phyloP scores from a whole-genome alignment of 345 rosid genomes.

The Aegle marmelos region DNA sequence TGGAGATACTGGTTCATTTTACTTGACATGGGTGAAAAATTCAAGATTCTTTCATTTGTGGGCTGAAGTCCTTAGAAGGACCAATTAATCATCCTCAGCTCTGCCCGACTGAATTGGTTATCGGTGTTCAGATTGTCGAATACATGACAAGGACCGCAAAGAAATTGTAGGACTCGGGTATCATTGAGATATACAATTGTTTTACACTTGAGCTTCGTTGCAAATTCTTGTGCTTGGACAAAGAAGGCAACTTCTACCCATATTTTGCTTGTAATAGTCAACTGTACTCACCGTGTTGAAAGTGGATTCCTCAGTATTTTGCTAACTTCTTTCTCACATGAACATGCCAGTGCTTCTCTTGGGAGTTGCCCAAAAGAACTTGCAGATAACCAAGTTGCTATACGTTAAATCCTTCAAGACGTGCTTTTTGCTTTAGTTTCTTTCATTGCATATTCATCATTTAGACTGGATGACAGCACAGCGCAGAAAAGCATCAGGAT shows the following conservation, averaged over 20 bases:
- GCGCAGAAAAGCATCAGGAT: background rate
- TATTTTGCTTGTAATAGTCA: conserved; percentile 19
- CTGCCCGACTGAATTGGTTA: conserved; percentile 14
- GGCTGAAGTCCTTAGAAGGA: conserved; percentile 15
- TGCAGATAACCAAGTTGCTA: conserved; percentile 3
- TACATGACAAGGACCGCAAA: conserved; percentile 16
- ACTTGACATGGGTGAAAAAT: conserved; percentile 6
- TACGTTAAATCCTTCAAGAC: background rate
- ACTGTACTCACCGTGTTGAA: conserved; percentile 10
- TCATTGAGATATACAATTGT: background rate
- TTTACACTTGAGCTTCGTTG: conserved; percentile 7
- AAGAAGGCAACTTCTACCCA: conserved; percentile 10
- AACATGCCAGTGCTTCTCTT: background rate
- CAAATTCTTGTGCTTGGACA: background rate
- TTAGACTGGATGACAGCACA: background rate
- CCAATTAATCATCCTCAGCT: conserved; percentile 9
- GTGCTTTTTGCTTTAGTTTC: background rate
- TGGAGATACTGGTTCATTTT: conserved; percentile 16
- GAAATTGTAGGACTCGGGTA: background rate
- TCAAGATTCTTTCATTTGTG: conserved; percentile 48
- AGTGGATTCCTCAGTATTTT: conserved; percentile 7
- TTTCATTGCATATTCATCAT: background rate
- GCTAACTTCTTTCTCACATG: conserved; percentile 19
- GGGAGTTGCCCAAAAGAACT: background rate
- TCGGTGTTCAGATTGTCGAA: conserved; percentile 16